phyloP scores from a whole-genome alignment of 306 rosid species.

The Alnus glutinosa region DNA sequence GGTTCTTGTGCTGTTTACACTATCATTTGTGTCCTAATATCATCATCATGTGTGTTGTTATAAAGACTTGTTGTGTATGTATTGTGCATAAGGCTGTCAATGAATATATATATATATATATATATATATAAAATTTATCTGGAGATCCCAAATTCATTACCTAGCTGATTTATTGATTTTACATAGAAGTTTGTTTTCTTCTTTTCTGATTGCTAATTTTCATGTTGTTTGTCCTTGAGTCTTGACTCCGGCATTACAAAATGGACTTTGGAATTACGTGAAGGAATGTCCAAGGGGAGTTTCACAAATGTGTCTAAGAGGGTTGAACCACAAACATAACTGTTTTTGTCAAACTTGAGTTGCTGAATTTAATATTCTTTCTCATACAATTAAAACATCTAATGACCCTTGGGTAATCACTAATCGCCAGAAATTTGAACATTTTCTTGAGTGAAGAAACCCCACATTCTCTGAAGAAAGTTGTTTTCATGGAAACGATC shows the following conservation, averaged over 20 bases:
- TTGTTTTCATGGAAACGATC: too few relatives aligned
- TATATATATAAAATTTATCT: neutral
- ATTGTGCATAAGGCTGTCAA: slow-evolving; percentile 34
- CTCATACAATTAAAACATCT: neutral
- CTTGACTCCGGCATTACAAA: neutral
- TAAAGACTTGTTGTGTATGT: slow-evolving; percentile 22
- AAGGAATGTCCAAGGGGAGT: neutral
- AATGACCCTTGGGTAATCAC: too few relatives aligned
- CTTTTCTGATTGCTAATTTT: neutral
- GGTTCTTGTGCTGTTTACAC: slow-evolving; percentile 34
- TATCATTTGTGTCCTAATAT: slow-evolving; percentile 28
- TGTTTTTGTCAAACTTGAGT: neutral
- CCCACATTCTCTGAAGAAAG: too few relatives aligned
- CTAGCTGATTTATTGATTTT: slow-evolving; percentile 14
- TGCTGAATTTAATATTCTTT: neutral
- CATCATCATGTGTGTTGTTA: slow-evolving; percentile 16
- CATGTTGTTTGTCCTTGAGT: neutral
- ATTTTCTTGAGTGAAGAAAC: too few relatives aligned
- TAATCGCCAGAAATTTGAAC: too few relatives aligned
- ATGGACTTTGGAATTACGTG: neutral
- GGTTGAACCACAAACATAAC: neutral
- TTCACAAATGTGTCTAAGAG: neutral
- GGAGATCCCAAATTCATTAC: slow-evolving; percentile 5
- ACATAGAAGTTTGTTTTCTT: neutral
- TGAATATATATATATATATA: slow-evolving; percentile 7